Base-by-base conservation (phyloP, 768 basidiomycete species). In the Leccinum longicurvipes region DNA sequence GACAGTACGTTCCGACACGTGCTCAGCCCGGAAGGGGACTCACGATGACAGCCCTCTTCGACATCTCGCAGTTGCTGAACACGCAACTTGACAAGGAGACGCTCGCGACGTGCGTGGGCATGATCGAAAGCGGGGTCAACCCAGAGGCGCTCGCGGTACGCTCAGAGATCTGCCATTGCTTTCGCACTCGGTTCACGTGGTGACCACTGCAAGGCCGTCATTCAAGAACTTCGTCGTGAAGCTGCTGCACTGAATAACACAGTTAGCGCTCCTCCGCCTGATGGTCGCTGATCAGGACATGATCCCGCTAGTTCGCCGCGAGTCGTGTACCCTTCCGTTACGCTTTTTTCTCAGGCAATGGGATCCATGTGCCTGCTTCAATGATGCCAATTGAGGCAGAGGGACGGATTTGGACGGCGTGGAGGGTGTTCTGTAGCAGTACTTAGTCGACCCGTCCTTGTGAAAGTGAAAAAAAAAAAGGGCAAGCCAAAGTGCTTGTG, bases 41-140 rank as follows among this genome's bases (percentile, higher is more conserved):
- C 55, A 60, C 58, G 47, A 53, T 50, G 36, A 28, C 60, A 96
- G 93, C 89, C 60, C 78, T 96, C 24, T 81, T 86, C 65, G 92
- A 94, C 57, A 89, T 96, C 53, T 93, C 93, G 19, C 91, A 93
- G 72, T 73, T 95, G 46, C 74, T 96, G 49, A 89, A 93, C 60
- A 94, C 93, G 0, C 83, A 87, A 55, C 79, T 96, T 41, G 92
- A 95, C 74, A 91, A 89, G 64, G 89, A 93, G 67, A 91, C 91
- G 3, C 81, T 96, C n/a, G 91, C 89, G 32, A 93, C 89, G 24
- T 96, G 93, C 69, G 85, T 96, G 23, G 82, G 86, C 39, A 86
- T 96, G 87, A 93, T 96, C 63, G 93, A 96, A 74, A 86, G 83
- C 58, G 93, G 93, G 17, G 90, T 89, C 47, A 96, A 95, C 70